Evolutionary conservation across 2,329 filamentous ascomycete species (phyloP).

Genomic region (Rhinocladiella similis): DNA sequence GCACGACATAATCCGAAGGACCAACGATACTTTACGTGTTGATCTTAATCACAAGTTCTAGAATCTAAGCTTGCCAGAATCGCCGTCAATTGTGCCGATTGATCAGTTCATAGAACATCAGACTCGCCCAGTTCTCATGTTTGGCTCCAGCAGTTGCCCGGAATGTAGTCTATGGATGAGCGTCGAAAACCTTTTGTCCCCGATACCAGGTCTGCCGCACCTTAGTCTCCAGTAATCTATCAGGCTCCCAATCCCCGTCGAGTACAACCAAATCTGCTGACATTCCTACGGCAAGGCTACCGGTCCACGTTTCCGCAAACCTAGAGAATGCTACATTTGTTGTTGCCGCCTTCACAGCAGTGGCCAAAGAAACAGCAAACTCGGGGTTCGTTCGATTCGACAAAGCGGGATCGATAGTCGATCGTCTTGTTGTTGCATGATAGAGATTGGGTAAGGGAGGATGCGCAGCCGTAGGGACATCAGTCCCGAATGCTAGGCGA

Average conservation of each 20-base stretch:
- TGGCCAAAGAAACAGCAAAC: constrained; percentile 43
- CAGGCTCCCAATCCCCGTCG: constrained; percentile 41
- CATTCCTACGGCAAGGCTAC: constrained; percentile 41
- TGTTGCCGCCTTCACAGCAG: constrained; percentile 47
- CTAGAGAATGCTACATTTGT: constrained; percentile 47
- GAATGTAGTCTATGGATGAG: neutral
- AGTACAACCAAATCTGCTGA: constrained; percentile 42
- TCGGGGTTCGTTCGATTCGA: constrained; percentile 43
- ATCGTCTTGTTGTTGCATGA: constrained; percentile 49
- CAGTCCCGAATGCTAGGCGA: constrained; percentile 46
- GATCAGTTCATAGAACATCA: no score
- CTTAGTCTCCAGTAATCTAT: constrained; percentile 42
- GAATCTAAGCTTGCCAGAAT: no score
- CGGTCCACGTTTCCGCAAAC: constrained; percentile 45
- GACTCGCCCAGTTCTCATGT: no score
- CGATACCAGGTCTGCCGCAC: constrained; percentile 44
- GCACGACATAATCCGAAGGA: no score
- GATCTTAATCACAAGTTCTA: no score
- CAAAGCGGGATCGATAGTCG: constrained; percentile 40
- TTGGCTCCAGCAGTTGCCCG: no score
- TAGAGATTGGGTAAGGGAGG: constrained; percentile 48
- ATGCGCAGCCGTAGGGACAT: constrained; percentile 49
- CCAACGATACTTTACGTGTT: no score
- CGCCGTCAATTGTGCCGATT: no score
- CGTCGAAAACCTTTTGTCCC: constrained; percentile 35